Evolutionary conservation across 176 grass and related monocot species (phyloP).

Genomic region (Eleusine coracana): DNA sequence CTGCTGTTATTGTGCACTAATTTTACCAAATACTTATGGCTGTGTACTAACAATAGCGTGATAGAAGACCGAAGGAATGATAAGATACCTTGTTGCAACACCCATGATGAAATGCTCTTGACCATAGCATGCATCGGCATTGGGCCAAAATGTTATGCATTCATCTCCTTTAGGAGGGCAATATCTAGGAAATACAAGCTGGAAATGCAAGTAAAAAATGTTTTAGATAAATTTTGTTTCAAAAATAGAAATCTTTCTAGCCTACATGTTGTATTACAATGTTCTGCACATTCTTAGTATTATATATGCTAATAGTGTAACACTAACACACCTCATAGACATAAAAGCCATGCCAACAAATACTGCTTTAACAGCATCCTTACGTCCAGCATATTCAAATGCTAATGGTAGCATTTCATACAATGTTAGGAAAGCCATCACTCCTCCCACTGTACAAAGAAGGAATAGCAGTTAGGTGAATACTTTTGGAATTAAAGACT

Average conservation of each 20-base stretch:
- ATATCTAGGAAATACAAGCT: conserved; percentile 78
- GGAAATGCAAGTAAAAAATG: conserved; percentile 26
- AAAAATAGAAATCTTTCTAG: neutral
- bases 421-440: conserved; percentile 92
- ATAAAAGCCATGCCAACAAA: conserved; percentile 99
- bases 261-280: neutral
- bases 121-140: conserved; percentile 13
- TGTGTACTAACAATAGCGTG: neutral
- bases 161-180: conserved; percentile 76
- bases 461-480: conserved; percentile 21
- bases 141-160: conserved; percentile 38
- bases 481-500: conserved; percentile 5
- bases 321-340: conserved; percentile 81
- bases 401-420: conserved; percentile 93
- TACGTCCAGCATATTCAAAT: conserved; percentile 91
- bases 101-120: conserved; percentile 21
- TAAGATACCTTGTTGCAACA: conserved; percentile 44
- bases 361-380: conserved; percentile 92
- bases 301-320: conserved; percentile 17
- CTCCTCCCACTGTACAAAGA: conserved; percentile 74
- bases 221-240: conserved; percentile 4
- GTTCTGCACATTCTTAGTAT: neutral
- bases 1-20: neutral
- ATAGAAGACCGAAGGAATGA: neutral
- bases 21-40: neutral